Conservation (phyloP, 1,139 yeast genomes). For the Taphrina pruni region DNA sequence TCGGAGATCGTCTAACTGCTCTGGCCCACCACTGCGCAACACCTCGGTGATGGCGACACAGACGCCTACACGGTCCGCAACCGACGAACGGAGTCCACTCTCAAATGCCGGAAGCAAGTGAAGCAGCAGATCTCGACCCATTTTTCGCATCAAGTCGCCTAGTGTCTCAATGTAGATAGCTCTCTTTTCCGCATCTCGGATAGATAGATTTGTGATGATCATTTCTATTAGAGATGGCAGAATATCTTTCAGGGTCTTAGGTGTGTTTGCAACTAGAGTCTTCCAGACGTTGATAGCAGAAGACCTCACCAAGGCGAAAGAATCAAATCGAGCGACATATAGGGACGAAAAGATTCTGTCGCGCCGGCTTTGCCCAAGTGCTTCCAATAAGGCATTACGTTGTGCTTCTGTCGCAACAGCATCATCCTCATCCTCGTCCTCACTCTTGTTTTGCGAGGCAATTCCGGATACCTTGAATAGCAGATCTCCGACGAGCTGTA, state of each 20-base stretch:
- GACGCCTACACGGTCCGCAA: slow-evolving; percentile 92
- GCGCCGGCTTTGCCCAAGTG: slow-evolving; percentile 86
- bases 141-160: slow-evolving; percentile 94
- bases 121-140: slow-evolving; percentile 85
- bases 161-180: slow-evolving; percentile 90
- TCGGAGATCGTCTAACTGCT: slow-evolving; percentile 69
- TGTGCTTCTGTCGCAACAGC: slow-evolving; percentile 67
- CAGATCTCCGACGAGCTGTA: slow-evolving; percentile 95
- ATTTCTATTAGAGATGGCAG: slow-evolving; percentile 80
- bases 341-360: slow-evolving; percentile 81
- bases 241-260: slow-evolving; percentile 92
- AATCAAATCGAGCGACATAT: slow-evolving; percentile 92
- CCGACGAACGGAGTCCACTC: slow-evolving; percentile 67
- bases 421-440: slow-evolving; percentile 54
- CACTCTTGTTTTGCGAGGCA: slow-evolving; percentile 46
- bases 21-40: slow-evolving; percentile 72
- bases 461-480: slow-evolving; percentile 94
- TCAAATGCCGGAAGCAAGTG: slow-evolving; percentile 86
- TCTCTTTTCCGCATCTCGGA: slow-evolving; percentile 77
- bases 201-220: slow-evolving; percentile 81
- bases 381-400: slow-evolving; percentile 62
- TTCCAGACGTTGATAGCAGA: slow-evolving; percentile 98
- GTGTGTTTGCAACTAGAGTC: slow-evolving; percentile 93
- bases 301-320: slow-evolving; percentile 81
- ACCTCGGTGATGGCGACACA: slow-evolving; percentile 91